Conservation (phyloP, 345 rosid species). For the Syzygium oleosum region DNA sequence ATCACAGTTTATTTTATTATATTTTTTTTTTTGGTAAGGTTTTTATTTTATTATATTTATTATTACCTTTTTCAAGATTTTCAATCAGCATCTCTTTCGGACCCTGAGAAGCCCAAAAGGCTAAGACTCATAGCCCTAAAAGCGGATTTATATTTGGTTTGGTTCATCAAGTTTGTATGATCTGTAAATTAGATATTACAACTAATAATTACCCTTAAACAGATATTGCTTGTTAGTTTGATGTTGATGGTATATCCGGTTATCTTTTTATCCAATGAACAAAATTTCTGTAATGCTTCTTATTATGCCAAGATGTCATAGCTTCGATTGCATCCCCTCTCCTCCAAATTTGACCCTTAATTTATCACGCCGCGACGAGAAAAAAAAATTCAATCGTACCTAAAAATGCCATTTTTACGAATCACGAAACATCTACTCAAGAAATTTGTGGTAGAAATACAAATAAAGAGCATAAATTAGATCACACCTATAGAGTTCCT, state of each 20-base stretch:
- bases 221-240: background rate
- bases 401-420: background rate
- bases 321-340: background rate
- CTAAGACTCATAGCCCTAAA: too few species aligned
- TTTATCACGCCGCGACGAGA: background rate
- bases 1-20: too few species aligned
- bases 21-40: too few species aligned
- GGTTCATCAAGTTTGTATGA: background rate
- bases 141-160: too few species aligned
- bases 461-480: background rate
- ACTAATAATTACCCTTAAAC: background rate
- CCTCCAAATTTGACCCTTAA: background rate
- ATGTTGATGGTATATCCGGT: background rate
- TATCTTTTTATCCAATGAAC: background rate
- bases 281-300: background rate
- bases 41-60: too few species aligned
- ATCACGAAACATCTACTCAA: background rate
- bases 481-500: background rate
- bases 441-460: background rate
- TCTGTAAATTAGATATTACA: background rate
- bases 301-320: background rate
- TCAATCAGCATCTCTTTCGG: too few species aligned
- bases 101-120: too few species aligned
- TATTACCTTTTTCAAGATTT: too few species aligned
- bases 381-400: fast-evolving